Base-by-base conservation (phyloP, 495 filamentous ascomycete species). In the Trichoderma gamsii region DNA sequence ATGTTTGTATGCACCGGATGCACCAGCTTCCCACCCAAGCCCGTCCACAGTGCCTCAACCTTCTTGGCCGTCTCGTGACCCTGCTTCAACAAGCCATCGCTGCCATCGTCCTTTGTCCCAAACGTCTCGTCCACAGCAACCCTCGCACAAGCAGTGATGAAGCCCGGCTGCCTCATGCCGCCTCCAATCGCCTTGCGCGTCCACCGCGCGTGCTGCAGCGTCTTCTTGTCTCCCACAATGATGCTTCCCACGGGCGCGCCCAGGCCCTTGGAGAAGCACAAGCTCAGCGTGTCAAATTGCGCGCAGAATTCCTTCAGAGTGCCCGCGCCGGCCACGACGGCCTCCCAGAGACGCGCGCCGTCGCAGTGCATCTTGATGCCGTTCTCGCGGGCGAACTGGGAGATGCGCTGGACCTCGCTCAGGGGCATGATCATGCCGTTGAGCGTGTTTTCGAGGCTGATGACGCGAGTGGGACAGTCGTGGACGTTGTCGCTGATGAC, bases 231-330 rank as follows among this genome's bases (percentile, higher is more conserved):
- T 3, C 92, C 92, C 0, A 93, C 83, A 38, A 97, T 78, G 63
- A 96, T 87, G 67, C 87, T 90, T 1, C 94, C 94, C 64, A 96
- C 87, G 0, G 94, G 94, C 0, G 94, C 94, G 0, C 94, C 94
- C 0, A 98, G 81, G 0, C 92, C 91, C 78, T 98, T 98, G 32
- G 87, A 89, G 73, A 98, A 94, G 76, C 92, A 97, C 13, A 97
- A 80, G 67, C 83, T 90, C 1, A 95, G 81, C 64, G 88, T 93
- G 72, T 98, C 94, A 71, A 95, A 92, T 65, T 88, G 82, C 21
- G 75, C 81, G 12, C 88, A 81, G 70, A 87, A 97, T 3, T 92
- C 91, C 4, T 82, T 68, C 35, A 98, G 74, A 46, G 78, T 83
- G 4, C 86, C 85, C 3, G 85, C 86, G 1, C 84, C 83, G 0